Conservation (phyloP, 2,329 filamentous ascomycete genomes). For the Penicillium brevicompactum region DNA sequence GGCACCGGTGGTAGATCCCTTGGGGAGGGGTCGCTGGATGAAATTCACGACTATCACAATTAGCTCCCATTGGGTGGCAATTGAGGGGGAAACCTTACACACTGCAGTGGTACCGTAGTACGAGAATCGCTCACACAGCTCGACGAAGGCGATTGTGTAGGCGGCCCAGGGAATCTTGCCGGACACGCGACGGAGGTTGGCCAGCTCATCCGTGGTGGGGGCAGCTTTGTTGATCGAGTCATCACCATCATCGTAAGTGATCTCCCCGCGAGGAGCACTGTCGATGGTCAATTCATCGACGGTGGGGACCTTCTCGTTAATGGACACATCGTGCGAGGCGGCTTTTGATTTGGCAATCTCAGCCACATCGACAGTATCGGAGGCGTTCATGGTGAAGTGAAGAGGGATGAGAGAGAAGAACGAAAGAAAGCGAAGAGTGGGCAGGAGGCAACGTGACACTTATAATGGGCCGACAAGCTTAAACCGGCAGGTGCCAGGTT, state of each 20-base stretch:
- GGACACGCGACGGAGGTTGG: conserved; percentile 37
- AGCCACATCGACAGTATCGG: conserved; percentile 27
- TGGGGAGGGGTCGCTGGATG: conserved; percentile 59
- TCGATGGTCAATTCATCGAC: conserved; percentile 15
- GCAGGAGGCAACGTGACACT: background rate
- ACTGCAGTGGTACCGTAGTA: conserved; percentile 74
- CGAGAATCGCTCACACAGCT: conserved; percentile 75
- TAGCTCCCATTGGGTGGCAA: conserved; percentile 1
- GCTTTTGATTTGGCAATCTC: conserved; percentile 28
- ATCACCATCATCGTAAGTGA: conserved; percentile 2
- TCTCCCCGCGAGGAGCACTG: background rate
- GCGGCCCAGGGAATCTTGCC: conserved; percentile 61
- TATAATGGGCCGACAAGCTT: conserved; percentile 7
- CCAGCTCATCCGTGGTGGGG: conserved; percentile 39
- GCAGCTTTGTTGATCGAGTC: conserved; percentile 8
- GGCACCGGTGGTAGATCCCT: conserved; percentile 57
- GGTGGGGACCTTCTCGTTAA: conserved; percentile 12
- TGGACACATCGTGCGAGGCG: conserved; percentile 17
- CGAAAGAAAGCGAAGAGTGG: conserved; percentile 1
- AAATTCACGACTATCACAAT: conserved; percentile 60
- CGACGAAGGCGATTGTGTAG: conserved; percentile 71
- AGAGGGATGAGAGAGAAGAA: background rate
- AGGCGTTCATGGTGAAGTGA: conserved; percentile 24
- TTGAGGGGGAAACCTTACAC: conserved; percentile 50
- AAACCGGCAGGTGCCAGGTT: background rate